phyloP scores from a whole-genome alignment of 2,329 filamentous ascomycete species.

The Pseudogymnoascus sp. region DNA sequence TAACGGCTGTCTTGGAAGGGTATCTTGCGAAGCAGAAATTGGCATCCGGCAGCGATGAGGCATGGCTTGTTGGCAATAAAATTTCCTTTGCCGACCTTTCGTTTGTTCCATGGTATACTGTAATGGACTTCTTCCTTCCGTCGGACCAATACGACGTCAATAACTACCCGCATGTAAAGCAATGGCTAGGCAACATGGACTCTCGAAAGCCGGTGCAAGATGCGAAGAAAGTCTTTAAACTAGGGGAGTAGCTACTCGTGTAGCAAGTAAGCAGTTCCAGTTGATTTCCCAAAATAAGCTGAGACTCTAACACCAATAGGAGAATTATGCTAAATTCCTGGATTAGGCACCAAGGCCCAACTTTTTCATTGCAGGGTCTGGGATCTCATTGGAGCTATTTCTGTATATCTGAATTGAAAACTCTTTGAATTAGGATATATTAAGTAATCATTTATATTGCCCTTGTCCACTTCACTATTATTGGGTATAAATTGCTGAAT shows the following conservation, averaged over 20 bases:
- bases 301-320: neutral
- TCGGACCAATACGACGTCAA: neutral
- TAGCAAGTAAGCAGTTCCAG: neutral
- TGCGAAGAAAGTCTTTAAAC: neutral
- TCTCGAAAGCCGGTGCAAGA: neutral
- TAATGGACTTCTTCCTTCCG: constrained; percentile 12
- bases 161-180: neutral
- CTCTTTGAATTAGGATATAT: neutral
- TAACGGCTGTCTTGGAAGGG: constrained; percentile 34
- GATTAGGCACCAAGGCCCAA: neutral
- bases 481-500: neutral
- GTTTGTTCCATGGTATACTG: constrained; percentile 18
- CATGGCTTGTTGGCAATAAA: constrained; percentile 35
- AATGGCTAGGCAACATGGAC: neutral
- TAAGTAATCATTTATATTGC: neutral
- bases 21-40: constrained; percentile 28
- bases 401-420: neutral
- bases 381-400: neutral
- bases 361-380: neutral
- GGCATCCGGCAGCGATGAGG: constrained; percentile 16
- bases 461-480: neutral
- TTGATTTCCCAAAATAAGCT: neutral
- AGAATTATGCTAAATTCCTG: neutral
- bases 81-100: constrained; percentile 32
- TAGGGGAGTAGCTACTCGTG: neutral